A percentile compares a stretch with the other conserved stretches of the same genome.
Conservation (phyloP, 805 yeast species). For the Cyberlindnera amylophila region DNA sequence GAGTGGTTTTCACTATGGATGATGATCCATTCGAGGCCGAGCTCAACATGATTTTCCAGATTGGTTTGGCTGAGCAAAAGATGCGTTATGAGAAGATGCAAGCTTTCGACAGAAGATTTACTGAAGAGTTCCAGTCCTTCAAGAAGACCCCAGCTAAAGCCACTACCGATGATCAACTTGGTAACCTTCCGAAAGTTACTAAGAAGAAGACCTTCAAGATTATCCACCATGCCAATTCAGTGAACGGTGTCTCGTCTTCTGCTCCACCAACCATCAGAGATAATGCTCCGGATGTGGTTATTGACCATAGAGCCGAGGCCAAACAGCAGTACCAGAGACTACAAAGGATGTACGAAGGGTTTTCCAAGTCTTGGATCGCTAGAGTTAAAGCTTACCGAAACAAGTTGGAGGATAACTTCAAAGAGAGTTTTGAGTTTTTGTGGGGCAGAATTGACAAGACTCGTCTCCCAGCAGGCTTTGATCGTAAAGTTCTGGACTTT, state of each 20-base stretch:
- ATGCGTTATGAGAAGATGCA: slow-evolving; percentile 49
- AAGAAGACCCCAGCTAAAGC: slow-evolving; percentile 13
- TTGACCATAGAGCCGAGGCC: background rate
- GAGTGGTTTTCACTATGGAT: slow-evolving; percentile 63
- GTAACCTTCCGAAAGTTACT: background rate
- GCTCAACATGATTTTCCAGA: slow-evolving; percentile 56
- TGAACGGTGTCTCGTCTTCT: slow-evolving; percentile 6
- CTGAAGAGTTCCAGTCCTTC: slow-evolving; percentile 15
- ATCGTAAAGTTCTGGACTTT: slow-evolving; percentile 45
- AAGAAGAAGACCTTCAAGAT: slow-evolving; percentile 7
- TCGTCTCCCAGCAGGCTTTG: slow-evolving; percentile 36
- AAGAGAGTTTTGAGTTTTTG: slow-evolving; percentile 36
- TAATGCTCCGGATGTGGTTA: background rate
- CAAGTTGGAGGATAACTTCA: slow-evolving; percentile 37
- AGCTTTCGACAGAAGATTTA: slow-evolving; percentile 35
- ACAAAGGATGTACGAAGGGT: slow-evolving; percentile 36
- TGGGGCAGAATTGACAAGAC: slow-evolving; percentile 37
- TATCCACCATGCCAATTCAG: slow-evolving; percentile 6
- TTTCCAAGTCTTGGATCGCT: slow-evolving; percentile 68
- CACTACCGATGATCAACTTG: slow-evolving; percentile 8
- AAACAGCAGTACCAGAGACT: background rate
- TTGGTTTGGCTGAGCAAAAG: slow-evolving; percentile 65
- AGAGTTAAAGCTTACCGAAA: slow-evolving; percentile 48
- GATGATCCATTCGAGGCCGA: slow-evolving; percentile 89
- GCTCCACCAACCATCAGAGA: background rate